Evolutionary conservation across 2,329 filamentous ascomycete species (phyloP), one percentile per base, ranked within the genome.

Genomic region (Colletotrichum sp.): DNA sequence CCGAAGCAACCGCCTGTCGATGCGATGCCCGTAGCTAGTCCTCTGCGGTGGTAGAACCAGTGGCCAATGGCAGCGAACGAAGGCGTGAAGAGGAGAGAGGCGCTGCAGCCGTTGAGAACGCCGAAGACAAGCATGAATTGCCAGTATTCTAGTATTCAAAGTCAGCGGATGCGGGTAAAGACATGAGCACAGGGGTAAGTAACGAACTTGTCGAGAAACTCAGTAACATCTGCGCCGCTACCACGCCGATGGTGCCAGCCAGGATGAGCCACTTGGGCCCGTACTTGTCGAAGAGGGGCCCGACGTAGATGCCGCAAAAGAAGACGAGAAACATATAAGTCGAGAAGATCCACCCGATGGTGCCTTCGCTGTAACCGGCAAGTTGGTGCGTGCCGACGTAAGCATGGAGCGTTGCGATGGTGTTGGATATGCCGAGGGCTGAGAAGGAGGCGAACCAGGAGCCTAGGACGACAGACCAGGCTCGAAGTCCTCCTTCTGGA

Each of bases 381-480:
- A 98, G 88, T 80, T 98, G 94, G 80, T 98, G 88, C 27, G 85
- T 89, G 47, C 91, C 87, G 58, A 97, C 86, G 81, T 97, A 97
- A 5, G 93, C 90, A 85, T 97, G 93, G 83, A 97, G 93, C 0
- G 93, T 93, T 18, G 93, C 95, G 66, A 96, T 88, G 74, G 91
- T 92, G 82, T 95, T 95, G 88, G 97, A 92, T 78, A 96, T 86
- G 1, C 95, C 95, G 69, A 97, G 90, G 4, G 91, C 90, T 11
- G 93, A 92, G 75, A 94, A 87, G 75, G 97, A 90, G 13, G 93
- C 93, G 78, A 92, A 91, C 87, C 96, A 98, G 18, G 93, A 92
- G 36, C 95, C 96, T 18, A 96, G 85, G 5, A 98, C 95, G 33
- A 98, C 95, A 6, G 94, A 88, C 94, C 95, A 98, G 66, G 94